Conservation (phyloP, 2,329 filamentous ascomycete species). For the Colletotrichum destructivum region DNA sequence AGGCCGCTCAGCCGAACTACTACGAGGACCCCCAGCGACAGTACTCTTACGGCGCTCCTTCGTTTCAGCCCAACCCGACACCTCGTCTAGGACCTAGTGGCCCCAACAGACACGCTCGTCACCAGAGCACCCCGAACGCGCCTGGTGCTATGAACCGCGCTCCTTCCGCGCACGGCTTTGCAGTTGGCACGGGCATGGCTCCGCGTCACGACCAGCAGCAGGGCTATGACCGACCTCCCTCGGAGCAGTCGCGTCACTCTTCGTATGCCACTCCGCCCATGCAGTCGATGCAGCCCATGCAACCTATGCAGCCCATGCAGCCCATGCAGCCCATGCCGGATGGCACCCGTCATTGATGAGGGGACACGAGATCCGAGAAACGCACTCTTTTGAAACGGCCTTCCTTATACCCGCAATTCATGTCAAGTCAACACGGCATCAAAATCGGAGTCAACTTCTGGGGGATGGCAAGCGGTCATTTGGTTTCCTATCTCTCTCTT, state of each 20-base stretch:
- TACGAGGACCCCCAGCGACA: conserved; percentile 46
- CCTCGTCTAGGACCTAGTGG: conserved; percentile 27
- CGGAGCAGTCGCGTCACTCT: conserved; percentile 33
- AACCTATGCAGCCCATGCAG: conserved; percentile 14
- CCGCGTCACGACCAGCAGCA: conserved; percentile 32
- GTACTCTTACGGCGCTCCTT: conserved; percentile 38
- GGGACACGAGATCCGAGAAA: conserved; percentile 27
- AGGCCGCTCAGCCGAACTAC: conserved; percentile 41
- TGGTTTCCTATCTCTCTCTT: conserved; percentile 32
- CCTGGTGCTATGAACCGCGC: conserved; percentile 40
- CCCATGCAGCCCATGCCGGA: conserved; percentile 24
- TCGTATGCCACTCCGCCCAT: conserved; percentile 30
- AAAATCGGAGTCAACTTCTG: conserved; percentile 35
- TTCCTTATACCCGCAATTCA: conserved; percentile 34
- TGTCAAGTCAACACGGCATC: conserved; percentile 38
- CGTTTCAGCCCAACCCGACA: conserved; percentile 30
- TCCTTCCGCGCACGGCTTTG: conserved; percentile 41
- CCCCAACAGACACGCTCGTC: conserved; percentile 47
- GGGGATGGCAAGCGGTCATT: conserved; percentile 42
- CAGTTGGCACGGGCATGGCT: conserved; percentile 35
- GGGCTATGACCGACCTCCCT: conserved; percentile 36
- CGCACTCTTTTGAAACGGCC: conserved; percentile 39
- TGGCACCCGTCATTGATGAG: conserved; percentile 34
- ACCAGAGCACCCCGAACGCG: conserved; percentile 50
- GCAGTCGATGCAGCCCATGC: conserved; percentile 37